Evolutionary conservation across 768 basidiomycete species (phyloP).

Genomic region (Gloeopeniophorella convolvens): DNA sequence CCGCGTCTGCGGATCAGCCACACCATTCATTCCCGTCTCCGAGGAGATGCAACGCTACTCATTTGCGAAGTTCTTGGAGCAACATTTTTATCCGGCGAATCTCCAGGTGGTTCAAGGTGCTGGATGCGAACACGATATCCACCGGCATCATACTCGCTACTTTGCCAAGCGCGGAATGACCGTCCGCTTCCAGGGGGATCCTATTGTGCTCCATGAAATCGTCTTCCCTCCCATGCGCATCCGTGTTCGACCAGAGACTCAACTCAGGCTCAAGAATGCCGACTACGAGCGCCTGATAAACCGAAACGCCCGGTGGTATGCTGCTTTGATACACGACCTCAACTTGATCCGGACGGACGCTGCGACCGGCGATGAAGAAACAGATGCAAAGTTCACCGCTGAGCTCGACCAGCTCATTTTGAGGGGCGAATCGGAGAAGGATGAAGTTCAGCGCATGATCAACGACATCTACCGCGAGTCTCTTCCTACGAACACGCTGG

Average conservation of each 20-base stretch:
- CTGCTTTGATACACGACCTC: conserved; percentile 66
- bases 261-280: conserved; percentile 85
- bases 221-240: conserved; percentile 86
- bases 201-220: conserved; percentile 76
- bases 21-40: conserved; percentile 83
- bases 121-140: conserved; percentile 91
- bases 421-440: conserved; percentile 68
- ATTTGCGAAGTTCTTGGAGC: conserved; percentile 92
- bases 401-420: conserved; percentile 62
- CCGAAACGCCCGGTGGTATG: conserved; percentile 71
- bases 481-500: conserved; percentile 75
- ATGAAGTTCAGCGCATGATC: conserved; percentile 66
- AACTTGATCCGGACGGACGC: conserved; percentile 73
- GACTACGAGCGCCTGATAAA: conserved; percentile 76
- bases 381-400: conserved; percentile 52
- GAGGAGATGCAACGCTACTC: conserved; percentile 92
- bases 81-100: conserved; percentile 91
- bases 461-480: conserved; percentile 79
- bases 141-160: conserved; percentile 86
- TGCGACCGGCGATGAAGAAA: conserved; percentile 70
- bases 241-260: conserved; percentile 78
- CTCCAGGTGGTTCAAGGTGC: conserved; percentile 82
- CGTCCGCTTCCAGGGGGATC: conserved; percentile 82
- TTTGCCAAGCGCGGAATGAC: conserved; percentile 82
- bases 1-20: conserved; percentile 67